Conservation (phyloP, 78 protist genomes). For the Polysphondylium violaceum region DNA sequence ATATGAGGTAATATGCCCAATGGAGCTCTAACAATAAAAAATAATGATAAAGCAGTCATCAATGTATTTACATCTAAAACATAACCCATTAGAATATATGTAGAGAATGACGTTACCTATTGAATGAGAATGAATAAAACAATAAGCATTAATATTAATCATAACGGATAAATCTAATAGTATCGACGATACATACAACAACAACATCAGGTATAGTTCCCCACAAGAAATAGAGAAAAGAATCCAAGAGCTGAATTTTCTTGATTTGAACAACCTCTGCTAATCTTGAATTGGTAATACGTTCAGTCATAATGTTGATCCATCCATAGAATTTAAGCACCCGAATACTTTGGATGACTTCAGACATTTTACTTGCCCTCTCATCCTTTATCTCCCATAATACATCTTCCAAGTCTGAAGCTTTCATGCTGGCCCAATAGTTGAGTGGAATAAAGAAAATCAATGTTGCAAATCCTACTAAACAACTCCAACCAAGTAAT, state of each 20-base stretch:
- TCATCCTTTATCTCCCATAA: slow-evolving; percentile 22
- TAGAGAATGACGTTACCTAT: neutral
- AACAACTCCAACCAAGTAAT: slow-evolving; percentile 1
- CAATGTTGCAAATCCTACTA: slow-evolving; percentile 21
- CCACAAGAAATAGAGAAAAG: slow-evolving; percentile 23
- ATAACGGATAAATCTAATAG: neutral
- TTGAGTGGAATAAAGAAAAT: slow-evolving; percentile 3
- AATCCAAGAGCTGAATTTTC: neutral
- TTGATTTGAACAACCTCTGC: slow-evolving; percentile 1
- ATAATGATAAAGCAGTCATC: slow-evolving; percentile 7
- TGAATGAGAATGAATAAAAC: too few relatives aligned
- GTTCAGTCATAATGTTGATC: slow-evolving; percentile 25
- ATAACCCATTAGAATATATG: neutral
- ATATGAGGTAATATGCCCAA: slow-evolving; percentile 32
- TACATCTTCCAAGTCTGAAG: neutral
- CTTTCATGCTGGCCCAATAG: neutral
- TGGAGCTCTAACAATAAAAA: slow-evolving; percentile 25
- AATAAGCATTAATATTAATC: too few relatives aligned
- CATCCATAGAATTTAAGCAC: slow-evolving; percentile 53
- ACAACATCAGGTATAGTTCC: neutral
- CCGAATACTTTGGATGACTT: slow-evolving; percentile 20
- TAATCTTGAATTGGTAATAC: neutral
- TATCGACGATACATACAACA: neutral
- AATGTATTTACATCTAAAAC: neutral
- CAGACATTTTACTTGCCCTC: slow-evolving; percentile 1